Percentiles rank a stretch among this genome's conserved stretches.
phyloP scores from a whole-genome alignment of 331 rosid genomes.

The Quercus tomentella region DNA sequence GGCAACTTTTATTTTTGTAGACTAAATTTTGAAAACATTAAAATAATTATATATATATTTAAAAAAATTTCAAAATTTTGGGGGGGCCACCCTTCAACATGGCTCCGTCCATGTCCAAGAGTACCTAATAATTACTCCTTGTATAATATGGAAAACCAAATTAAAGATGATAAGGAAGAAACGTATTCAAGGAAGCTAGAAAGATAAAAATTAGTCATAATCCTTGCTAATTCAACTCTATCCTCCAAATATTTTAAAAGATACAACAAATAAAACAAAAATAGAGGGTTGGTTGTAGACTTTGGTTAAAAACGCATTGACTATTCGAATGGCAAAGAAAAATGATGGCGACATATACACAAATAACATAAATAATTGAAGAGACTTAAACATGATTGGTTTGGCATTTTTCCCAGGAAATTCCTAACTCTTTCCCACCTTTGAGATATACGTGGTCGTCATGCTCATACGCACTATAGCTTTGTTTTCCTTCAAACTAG shows the following conservation, averaged over 20 bases:
- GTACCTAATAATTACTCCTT: too few species aligned
- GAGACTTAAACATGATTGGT: not conserved
- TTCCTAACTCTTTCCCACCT: too few species aligned
- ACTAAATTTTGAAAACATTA: too few species aligned
- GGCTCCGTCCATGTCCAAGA: too few species aligned
- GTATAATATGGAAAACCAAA: not conserved
- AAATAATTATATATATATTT: too few species aligned
- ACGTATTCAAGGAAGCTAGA: not conserved
- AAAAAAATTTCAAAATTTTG: too few species aligned
- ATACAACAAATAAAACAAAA: not conserved
- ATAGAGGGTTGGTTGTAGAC: slow-evolving; percentile 6
- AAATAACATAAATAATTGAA: not conserved
- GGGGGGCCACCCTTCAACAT: too few species aligned
- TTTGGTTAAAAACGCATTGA: slow-evolving; percentile 2
- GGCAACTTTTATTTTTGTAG: too few species aligned
- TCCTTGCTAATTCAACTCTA: not conserved
- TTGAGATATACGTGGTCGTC: too few species aligned
- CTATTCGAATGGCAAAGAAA: not conserved
- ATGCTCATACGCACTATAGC: too few species aligned
- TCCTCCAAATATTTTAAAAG: not conserved
- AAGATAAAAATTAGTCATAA: not conserved
- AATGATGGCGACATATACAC: not conserved
- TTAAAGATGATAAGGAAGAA: not conserved
- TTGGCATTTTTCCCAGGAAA: not conserved
- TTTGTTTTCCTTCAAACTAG: not conserved